A percentile compares a stretch with the other conserved stretches of the same genome.
phyloP scores from a whole-genome alignment of 768 basidiomycete species.

The Coprinopsis marcescibilis region DNA sequence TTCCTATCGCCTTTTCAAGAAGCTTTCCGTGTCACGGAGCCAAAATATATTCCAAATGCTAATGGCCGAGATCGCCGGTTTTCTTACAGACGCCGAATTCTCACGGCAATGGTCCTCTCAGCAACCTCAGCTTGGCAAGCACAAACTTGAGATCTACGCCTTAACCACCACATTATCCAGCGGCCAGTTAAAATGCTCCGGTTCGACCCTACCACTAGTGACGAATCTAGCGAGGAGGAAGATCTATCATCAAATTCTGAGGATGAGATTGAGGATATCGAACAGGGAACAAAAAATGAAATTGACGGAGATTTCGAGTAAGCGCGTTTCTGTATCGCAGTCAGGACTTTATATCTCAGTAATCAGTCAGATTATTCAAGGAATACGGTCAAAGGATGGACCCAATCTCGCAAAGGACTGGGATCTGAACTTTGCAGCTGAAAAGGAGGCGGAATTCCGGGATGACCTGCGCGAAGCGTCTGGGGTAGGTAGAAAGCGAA shows the following conservation, averaged over 20 bases:
- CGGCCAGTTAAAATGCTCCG: no score
- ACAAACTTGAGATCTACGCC: no score
- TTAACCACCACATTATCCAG: no score
- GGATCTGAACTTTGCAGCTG: slow-evolving; percentile 61
- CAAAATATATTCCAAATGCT: no score
- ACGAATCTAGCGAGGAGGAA: slow-evolving; percentile 16
- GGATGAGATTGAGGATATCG: slow-evolving; percentile 14
- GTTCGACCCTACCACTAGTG: slow-evolving; percentile 10
- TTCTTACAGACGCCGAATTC: no score
- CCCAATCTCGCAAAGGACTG: slow-evolving; percentile 44
- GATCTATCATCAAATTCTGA: slow-evolving; percentile 9
- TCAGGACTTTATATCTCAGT: not conserved
- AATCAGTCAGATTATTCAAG: slow-evolving; percentile 50
- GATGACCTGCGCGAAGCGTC: slow-evolving; percentile 72
- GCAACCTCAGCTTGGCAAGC: no score
- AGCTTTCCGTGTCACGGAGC: no score
- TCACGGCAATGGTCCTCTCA: no score
- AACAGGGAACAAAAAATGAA: slow-evolving; percentile 35
- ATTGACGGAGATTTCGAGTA: slow-evolving; percentile 61
- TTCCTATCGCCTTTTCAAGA: no score
- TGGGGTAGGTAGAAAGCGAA: slow-evolving; percentile 56
- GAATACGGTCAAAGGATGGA: slow-evolving; percentile 51
- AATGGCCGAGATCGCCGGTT: no score
- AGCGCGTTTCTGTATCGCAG: slow-evolving; percentile 11
- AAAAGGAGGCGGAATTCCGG: slow-evolving; percentile 62